Base-by-base conservation (phyloP, 1,284 basidiomycete genomes). In the Mycena sp. region DNA sequence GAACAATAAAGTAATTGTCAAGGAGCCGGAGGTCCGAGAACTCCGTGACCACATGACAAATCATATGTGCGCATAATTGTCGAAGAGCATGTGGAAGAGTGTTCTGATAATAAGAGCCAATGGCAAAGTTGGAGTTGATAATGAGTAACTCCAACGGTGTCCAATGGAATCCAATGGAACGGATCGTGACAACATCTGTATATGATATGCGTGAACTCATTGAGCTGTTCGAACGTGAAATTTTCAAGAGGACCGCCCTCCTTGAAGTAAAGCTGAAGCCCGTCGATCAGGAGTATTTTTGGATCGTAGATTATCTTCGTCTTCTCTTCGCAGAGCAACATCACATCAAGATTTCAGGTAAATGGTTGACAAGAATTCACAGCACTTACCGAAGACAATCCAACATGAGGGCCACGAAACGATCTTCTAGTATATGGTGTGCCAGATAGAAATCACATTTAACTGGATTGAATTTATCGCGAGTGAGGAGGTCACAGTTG, bases 371-470 rank as follows among this genome's bases (percentile, higher is more conserved):
- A 54, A 29, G 43, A 44, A 38, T 19, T 16, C 21, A 17, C 41
- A 19, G 14, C 29, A 58, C 54, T 46, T 41, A 63, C 53, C 64
- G 44, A 4, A 66, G 44, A 3, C 43, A 28, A 12, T 66, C 49
- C 6, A 65, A 49, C 16, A 58, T 53, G 16, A 62, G 38, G 11
- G 59, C 56, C 19, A 62, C 63, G 40, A 67, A 67, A 5, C 48
- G 46, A 38, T 67, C 66, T 32, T 58, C 53, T 12, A 67, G 12
- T 11, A 65, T 61, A 26, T 62, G 53, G 30, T 67, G 63, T 7
- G 53, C 55, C 5, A 53, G 59, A 56, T 67, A 67, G 37, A 68
- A 68, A 46, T 68, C 64, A 38, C 66, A 68, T 41, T 60, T 58
- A 9, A 17, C n/a, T 10, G 41, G 60, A 44, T 68, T 68, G 26